Evolutionary conservation across 78 protist genomes (phyloP), one percentile per base, ranked within the genome.

Genomic region (Dictyostelium purpureum): DNA sequence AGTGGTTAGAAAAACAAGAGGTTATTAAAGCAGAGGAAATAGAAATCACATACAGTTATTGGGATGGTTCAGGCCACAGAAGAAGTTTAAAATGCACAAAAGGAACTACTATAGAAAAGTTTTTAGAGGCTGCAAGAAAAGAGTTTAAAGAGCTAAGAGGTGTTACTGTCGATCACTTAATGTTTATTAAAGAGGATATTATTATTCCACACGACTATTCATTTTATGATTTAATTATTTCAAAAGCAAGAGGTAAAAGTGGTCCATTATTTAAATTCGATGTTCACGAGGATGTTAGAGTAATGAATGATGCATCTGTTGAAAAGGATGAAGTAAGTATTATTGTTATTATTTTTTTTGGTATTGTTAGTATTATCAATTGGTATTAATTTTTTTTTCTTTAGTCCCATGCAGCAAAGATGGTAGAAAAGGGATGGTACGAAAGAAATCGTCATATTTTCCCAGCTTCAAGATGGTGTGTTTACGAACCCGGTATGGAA

Each of bases 1-100:
- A 93, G 76, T 97, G 97, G 98, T 26, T 40, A 28, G 96, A 80
- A 28, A 40, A 91, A 76, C 98, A 97, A 85, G 87, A 77, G 19
- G 19, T 14, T 42, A 94, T 96, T 14, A 95, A 95, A 81, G 85
- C 73, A 24, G 99, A 98, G 37, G 42, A 26, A 24, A 77, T 97
- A 10, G 92, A 96, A 14, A 83, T 98, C 10, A 81, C 94, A 5
- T 98, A 94, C 77, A 59, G 90, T 24, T 97, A 77, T 79, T 98
- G 99, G 99, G 99, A 98, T 65, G 99, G 99, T 1, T 45, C 95
- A 19, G 99, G 99, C 37, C 98, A 97, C 65, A 82, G 99, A 6
- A 12, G 94, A 24, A 2, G 35, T 1, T 35, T 90, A 19, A 73
- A 37, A 37, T 78, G 94, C 12, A 26, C 28, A 6, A 97, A 97